Evolutionary conservation across 2,329 filamentous ascomycete species (phyloP), one percentile per base, ranked within the genome.

Genomic region (Teratosphaeria gauchensis): DNA sequence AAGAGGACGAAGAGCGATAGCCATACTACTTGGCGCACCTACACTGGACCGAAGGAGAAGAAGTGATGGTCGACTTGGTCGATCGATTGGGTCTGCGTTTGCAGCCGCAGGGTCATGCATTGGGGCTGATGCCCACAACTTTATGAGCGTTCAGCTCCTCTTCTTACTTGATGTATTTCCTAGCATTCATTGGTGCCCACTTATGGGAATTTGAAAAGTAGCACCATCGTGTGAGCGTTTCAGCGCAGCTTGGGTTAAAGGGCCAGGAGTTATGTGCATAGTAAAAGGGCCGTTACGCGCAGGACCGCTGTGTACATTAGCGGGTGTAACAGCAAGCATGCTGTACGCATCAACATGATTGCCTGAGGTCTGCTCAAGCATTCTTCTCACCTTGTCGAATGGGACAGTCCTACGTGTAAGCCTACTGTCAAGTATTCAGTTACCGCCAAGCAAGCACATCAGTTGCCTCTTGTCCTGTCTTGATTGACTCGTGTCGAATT

Each of bases 1-100:
- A 51, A 54, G 19, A 51, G 62, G 7, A 52, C 61, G 57, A 58
- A 62, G 35, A 64, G 62, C 48, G 62, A 64, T 4, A 32, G 46
- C 9, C 56, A 53, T 11, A 30, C 54, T 11, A 59, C 19, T 8
- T 53, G 56, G 21, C 54, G 53, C 28, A 19, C 31, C 21, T 52
- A 21, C 24, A 46, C 51, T 32, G 58, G 54, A 16, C 54, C 54
- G 14, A 48, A 38, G 24, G 51, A 32, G n/a, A 51, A 42, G 48
- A 42, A 51, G 19, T 58, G 52, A 55, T 14, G 48, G 35, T 16
- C 8, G 42, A n/a, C 19, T 48, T 21, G n/a, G 5, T 19, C 5
- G 16, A 19, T 21, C 4, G 42, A 7, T 8, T 11, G 6, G 5
- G 16, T 11, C 42, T 48, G 42, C 42, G 11, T 2, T 16, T 48